Base-by-base conservation (phyloP, 202 grass and related monocot species). In the Hordeum pubiflorum region DNA sequence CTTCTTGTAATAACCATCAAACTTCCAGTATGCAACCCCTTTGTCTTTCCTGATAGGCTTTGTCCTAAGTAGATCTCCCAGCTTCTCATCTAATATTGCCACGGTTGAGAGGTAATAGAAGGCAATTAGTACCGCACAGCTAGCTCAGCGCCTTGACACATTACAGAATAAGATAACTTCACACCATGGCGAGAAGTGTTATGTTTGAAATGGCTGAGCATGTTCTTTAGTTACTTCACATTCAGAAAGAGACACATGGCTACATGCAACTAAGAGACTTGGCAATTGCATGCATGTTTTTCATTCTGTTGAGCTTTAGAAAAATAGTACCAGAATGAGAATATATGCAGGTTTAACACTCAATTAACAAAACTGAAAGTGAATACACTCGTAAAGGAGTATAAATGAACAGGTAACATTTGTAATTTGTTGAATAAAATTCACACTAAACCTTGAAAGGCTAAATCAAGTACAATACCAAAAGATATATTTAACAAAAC, bases 11-110 rank as follows among this genome's bases (percentile, higher is more conserved):
- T 85, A 80, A 7, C 86, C 86, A 18, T 89, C 77, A 40, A 91
- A 38, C 41, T 85, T 91, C 89, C 89, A 94, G 63, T 94, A 91
- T 70, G 83, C 84, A 66, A 21, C n/a, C 43, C 84, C 89, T 73
- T 82, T 85, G 37, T 81, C 78, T 74, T 72, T 75, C 81, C 87
- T 63, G 14, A 89, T 4, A 75, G 81, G 89, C 70, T 87, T 86
- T 31, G 81, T 89, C 80, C 84, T 57, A 34, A 89, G 11, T 12
- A 37, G 18, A 79, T 27, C 31, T 85, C 67, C 64, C 18, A 82
- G 38, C 39, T 91, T 78, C 75, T 89, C 78, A 17, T 83, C 78
- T 68, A 57, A 71, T 85, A 57, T 72, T 56, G 15, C 78, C 57
- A 89, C 20, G 21, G 33, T 79, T 84, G 63, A 50, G 27, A 68